Conservation (phyloP, 1,139 yeast genomes). For the Yueomyces sp. region DNA sequence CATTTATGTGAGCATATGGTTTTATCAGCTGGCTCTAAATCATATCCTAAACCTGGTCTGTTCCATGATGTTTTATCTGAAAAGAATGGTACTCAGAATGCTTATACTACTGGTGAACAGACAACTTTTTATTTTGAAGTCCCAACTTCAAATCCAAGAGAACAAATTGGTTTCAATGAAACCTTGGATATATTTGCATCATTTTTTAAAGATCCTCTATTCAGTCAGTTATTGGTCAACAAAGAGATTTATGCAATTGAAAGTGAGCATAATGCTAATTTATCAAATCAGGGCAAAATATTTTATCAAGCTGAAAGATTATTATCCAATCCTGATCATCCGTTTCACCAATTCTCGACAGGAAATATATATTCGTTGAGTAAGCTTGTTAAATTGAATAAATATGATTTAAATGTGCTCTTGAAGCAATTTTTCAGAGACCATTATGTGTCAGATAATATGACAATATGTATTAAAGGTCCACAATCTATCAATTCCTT, state of each 20-base stretch:
- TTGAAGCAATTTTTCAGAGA: constrained; percentile 38
- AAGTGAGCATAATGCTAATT: constrained; percentile 49
- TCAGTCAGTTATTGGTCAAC: constrained; percentile 30
- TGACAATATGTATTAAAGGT: constrained; percentile 47
- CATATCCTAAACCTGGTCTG: constrained; percentile 35
- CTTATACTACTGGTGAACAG: constrained; percentile 53
- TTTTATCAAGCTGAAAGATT: constrained; percentile 47
- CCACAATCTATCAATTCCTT: constrained; percentile 49
- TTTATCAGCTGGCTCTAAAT: constrained; percentile 41
- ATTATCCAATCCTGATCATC: constrained; percentile 37
- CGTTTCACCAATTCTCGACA: constrained; percentile 60
- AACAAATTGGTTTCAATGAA: constrained; percentile 29
- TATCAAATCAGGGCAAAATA: constrained; percentile 31
- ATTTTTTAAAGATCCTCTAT: constrained; percentile 38
- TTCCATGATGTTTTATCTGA: constrained; percentile 33
- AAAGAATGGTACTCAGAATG: constrained; percentile 49
- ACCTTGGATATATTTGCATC: constrained; percentile 39
- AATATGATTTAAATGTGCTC: constrained; percentile 40
- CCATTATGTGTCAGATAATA: constrained; percentile 39
- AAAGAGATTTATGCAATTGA: constrained; percentile 48
- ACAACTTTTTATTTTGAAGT: constrained; percentile 51
- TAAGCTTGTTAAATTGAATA: constrained; percentile 34
- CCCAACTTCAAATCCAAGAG: constrained; percentile 26
- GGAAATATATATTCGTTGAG: constrained; percentile 54
- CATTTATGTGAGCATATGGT: constrained; percentile 67